These are phyloP conservation scores for Boletellus sp. DNA, from an alignment of 768 basidiomycete species.

Conservation along the genomic window DNA sequence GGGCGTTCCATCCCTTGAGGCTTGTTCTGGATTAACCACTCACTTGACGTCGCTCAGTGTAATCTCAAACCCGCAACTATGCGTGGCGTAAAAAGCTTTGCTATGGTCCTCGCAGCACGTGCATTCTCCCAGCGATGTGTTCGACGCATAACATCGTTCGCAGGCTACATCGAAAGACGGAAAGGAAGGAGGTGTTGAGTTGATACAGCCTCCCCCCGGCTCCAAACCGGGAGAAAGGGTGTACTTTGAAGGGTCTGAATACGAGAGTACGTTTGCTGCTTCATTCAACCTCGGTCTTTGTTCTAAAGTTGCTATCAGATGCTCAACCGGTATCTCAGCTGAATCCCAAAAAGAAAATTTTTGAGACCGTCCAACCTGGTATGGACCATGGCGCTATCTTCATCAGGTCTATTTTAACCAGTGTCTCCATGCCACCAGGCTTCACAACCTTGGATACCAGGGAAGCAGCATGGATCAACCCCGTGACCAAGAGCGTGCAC, in stretches of 20 bases:
- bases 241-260: constrained; percentile 91
- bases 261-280: constrained; percentile 54
- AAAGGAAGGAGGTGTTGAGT: constrained; percentile 85
- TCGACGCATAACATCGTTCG: background rate
- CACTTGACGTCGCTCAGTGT: constrained; percentile 44
- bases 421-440: constrained; percentile 37
- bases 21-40: background rate
- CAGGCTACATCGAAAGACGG: constrained; percentile 90
- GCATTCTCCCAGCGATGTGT: background rate
- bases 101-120: constrained; percentile 92
- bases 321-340: constrained; percentile 73
- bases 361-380: constrained; percentile 95
- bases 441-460: constrained; percentile 85
- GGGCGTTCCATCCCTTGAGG: background rate
- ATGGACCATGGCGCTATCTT: constrained; percentile 7
- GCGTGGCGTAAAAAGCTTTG: constrained; percentile 97
- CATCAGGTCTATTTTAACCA: constrained; percentile 1
- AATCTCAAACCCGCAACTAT: constrained; percentile 95
- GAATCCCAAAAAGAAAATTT: constrained; percentile 99
- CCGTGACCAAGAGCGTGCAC: constrained; percentile 72
- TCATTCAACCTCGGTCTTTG: background rate
- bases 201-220: constrained; percentile 82
- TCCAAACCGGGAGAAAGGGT: constrained; percentile 90
- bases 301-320: constrained; percentile 34
- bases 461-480: constrained; percentile 87